Conservation (phyloP, 768 basidiomycete species). For the Mycena rosella region DNA sequence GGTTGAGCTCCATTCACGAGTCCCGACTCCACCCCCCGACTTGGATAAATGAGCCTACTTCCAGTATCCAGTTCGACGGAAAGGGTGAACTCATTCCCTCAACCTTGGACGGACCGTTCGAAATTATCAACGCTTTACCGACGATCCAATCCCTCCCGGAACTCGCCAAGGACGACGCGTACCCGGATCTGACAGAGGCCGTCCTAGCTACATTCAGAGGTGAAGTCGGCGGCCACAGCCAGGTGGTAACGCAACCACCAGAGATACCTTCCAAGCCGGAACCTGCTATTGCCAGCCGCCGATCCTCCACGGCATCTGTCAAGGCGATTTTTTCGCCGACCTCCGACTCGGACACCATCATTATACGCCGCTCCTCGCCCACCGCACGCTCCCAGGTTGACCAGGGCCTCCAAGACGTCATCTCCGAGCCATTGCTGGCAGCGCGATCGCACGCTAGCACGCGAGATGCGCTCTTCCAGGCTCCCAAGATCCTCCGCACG, state of each 20-base stretch:
- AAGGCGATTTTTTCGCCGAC: conserved; percentile 69
- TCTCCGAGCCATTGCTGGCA: conserved; percentile 77
- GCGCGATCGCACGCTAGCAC: conserved; percentile 76
- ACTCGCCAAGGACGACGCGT: conserved; percentile 47
- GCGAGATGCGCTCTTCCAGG: conserved; percentile 74
- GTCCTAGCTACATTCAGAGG: conserved; percentile 50
- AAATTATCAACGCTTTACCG: conserved; percentile 56
- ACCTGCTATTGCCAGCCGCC: conserved; percentile 60
- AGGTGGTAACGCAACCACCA: conserved; percentile 17
- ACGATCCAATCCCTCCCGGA: conserved; percentile 73
- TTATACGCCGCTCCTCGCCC: conserved; percentile 76
- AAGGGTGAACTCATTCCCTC: conserved; percentile 54
- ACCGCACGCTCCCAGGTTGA: conserved; percentile 80
- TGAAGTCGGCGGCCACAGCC: conserved; percentile 42
- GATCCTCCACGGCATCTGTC: conserved; percentile 74
- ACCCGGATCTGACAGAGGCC: conserved; percentile 51
- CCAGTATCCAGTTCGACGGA: conserved; percentile 68
- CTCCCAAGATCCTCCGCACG: conserved; percentile 55
- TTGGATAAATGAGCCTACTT: conserved; percentile 73
- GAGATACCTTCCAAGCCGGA: conserved; percentile 31
- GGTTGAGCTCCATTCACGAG: conserved; percentile 78
- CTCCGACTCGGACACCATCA: conserved; percentile 68
- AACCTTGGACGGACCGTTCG: conserved; percentile 54
- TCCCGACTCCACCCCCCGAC: conserved; percentile 57
- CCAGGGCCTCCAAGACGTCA: conserved; percentile 82